Evolutionary conservation across 202 grass and related monocot species (phyloP).

Genomic region (Schoenoplectus triqueter): DNA sequence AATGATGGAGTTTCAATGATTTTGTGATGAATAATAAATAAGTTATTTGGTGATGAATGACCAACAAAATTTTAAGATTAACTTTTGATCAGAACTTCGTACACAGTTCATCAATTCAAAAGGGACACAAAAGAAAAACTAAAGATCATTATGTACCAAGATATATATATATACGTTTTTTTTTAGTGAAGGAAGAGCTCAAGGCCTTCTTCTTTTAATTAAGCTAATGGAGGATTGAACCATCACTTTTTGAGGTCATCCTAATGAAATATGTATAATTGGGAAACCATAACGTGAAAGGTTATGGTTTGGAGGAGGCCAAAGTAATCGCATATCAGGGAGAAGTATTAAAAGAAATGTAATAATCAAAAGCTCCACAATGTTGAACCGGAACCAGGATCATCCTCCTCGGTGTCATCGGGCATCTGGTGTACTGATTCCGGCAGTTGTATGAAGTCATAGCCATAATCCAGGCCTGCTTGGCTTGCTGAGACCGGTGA

Average conservation of each 20-base stretch:
- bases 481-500: not conserved
- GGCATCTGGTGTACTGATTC: not conserved
- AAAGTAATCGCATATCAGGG: too few species aligned
- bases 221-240: too few species aligned
- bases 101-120: not conserved
- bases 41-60: too few species aligned
- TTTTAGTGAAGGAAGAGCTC: too few species aligned
- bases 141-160: not conserved
- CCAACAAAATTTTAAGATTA: not conserved
- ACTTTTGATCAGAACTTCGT: not conserved
- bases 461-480: not conserved
- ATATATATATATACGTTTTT: not conserved
- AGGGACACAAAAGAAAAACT: not conserved
- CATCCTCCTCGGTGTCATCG: slow-evolving; percentile 23
- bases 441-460: slow-evolving; percentile 16
- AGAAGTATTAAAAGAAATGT: not conserved
- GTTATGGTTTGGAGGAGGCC: too few species aligned
- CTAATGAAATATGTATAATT: too few species aligned
- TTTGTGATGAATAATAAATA: too few species aligned
- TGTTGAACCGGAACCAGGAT: not conserved
- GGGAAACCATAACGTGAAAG: too few species aligned
- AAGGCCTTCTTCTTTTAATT: too few species aligned
- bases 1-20: too few species aligned
- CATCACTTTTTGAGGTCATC: too few species aligned
- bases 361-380: slow-evolving; percentile 8